A percentile compares a stretch with the other conserved stretches of the same genome.
phyloP scores from a whole-genome alignment of 2,329 filamentous ascomycete species.

The Colletotrichum cordylinicola region DNA sequence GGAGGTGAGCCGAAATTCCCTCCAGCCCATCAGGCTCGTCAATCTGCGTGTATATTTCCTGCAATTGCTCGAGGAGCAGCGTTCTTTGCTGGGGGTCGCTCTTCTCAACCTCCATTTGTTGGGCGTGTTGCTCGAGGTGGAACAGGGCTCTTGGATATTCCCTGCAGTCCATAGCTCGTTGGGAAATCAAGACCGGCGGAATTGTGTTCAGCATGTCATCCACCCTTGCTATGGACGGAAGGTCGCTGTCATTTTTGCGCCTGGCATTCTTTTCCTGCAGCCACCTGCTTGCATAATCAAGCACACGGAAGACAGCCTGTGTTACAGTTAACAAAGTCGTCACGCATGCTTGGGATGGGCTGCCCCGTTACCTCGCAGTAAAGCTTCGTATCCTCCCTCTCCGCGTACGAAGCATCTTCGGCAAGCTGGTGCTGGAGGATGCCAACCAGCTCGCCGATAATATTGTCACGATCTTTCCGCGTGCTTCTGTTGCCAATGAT shows the following conservation, averaged over 20 bases:
- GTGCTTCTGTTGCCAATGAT: slow-evolving; percentile 72
- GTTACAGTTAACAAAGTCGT: background rate
- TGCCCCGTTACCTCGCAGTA: slow-evolving; percentile 78
- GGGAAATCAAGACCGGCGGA: slow-evolving; percentile 76
- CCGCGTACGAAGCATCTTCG: slow-evolving; percentile 58
- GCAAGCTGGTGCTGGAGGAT: slow-evolving; percentile 71
- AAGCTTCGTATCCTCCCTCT: slow-evolving; percentile 78
- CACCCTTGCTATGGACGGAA: slow-evolving; percentile 55
- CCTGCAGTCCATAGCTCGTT: slow-evolving; percentile 89
- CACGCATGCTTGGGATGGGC: slow-evolving; percentile 24
- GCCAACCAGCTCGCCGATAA: slow-evolving; percentile 75
- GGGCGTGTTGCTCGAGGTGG: slow-evolving; percentile 91
- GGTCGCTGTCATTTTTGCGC: slow-evolving; percentile 40
- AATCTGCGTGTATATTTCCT: slow-evolving; percentile 95
- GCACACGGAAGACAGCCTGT: slow-evolving; percentile 84
- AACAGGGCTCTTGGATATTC: slow-evolving; percentile 93
- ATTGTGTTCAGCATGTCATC: slow-evolving; percentile 64
- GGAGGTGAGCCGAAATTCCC: slow-evolving; percentile 87
- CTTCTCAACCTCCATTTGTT: slow-evolving; percentile 50
- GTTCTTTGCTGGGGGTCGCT: slow-evolving; percentile 60
- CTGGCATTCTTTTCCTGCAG: slow-evolving; percentile 73
- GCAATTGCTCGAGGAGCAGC: slow-evolving; percentile 76
- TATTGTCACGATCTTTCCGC: slow-evolving; percentile 65
- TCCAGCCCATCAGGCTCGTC: slow-evolving; percentile 97
- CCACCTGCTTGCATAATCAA: slow-evolving; percentile 94